A percentile compares a stretch with the other conserved stretches of the same genome.
Conservation (phyloP, 1,284 basidiomycete genomes). For the Somion occarium region DNA sequence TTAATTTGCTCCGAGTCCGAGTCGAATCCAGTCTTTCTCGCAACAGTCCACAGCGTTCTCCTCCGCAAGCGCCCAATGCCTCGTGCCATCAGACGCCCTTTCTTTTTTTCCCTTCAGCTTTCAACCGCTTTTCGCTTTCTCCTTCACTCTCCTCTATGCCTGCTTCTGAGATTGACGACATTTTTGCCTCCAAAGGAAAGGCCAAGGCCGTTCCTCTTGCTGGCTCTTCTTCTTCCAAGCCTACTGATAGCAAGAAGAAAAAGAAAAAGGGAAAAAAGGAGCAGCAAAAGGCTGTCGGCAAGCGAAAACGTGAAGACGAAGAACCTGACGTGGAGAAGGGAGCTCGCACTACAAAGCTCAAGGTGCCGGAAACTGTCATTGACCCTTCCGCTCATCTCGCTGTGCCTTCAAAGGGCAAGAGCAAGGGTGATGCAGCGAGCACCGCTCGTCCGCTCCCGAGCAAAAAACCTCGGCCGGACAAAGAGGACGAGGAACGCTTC, state of each 20-base stretch:
- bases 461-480: slow-evolving; percentile 24
- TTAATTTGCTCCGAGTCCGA: neutral
- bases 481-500: slow-evolving; percentile 53
- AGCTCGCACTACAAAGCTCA: slow-evolving; percentile 33
- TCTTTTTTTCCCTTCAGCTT: neutral
- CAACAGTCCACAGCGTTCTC: neutral
- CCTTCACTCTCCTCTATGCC: slow-evolving; percentile 27
- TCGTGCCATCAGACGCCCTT: slow-evolving; percentile 3
- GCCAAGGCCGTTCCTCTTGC: slow-evolving; percentile 20
- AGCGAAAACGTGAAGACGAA: slow-evolving; percentile 13
- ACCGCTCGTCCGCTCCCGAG: slow-evolving; percentile 12
- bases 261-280: slow-evolving; percentile 29
- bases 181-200: slow-evolving; percentile 60
- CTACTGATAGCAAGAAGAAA: slow-evolving; percentile 38
- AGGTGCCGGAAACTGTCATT: slow-evolving; percentile 52
- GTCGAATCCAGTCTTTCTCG: neutral
- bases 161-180: slow-evolving; percentile 75
- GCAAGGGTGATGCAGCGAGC: slow-evolving; percentile 11
- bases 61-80: slow-evolving; percentile 1
- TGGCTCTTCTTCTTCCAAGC: slow-evolving; percentile 27
- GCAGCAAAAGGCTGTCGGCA: slow-evolving; percentile 10
- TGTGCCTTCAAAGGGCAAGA: slow-evolving; percentile 32
- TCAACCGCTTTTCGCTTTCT: slow-evolving; percentile 10
- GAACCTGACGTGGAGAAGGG: slow-evolving; percentile 9
- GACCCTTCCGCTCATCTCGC: slow-evolving; percentile 43